These are phyloP conservation scores for Mycena epipterygia DNA, from an alignment of 768 basidiomycete genomes.

Conservation along the genomic window DNA sequence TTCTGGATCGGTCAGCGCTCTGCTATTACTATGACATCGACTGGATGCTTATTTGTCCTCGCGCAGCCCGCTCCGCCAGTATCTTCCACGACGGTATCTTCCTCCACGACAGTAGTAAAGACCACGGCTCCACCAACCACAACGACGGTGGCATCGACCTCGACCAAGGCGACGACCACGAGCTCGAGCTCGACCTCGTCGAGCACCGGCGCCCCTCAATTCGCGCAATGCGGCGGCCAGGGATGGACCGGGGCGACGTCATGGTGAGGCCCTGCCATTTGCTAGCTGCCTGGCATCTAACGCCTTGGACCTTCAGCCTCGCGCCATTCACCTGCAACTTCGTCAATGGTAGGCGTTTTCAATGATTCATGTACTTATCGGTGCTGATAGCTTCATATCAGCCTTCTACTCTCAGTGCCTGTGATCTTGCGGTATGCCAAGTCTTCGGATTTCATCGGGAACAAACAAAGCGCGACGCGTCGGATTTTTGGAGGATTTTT, in stretches of 20 bases:
- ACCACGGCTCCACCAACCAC: background rate
- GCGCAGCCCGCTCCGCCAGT: background rate
- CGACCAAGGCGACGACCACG: background rate
- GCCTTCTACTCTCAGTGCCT: constrained; percentile 22
- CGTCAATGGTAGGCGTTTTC: background rate
- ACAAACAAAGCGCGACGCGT: no score
- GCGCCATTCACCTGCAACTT: constrained; percentile 10
- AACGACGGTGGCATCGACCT: background rate
- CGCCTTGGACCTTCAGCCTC: background rate
- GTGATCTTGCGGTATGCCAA: no score
- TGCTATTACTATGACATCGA: background rate
- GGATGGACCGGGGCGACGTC: constrained; percentile 14
- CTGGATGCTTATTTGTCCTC: background rate
- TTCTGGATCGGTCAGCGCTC: constrained; percentile 11
- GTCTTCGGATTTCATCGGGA: no score
- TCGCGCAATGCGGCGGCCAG: constrained; percentile 17
- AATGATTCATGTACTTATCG: background rate
- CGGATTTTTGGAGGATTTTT: no score
- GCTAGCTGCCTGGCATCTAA: background rate
- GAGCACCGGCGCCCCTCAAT: constrained; percentile 12
- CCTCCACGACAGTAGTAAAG: background rate
- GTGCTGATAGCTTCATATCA: background rate
- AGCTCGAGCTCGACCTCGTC: background rate
- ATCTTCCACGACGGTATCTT: background rate
- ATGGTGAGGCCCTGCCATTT: background rate